phyloP scores from a whole-genome alignment of 371 early-diverging fungal genomes.

The Phascolomyces articulosus region DNA sequence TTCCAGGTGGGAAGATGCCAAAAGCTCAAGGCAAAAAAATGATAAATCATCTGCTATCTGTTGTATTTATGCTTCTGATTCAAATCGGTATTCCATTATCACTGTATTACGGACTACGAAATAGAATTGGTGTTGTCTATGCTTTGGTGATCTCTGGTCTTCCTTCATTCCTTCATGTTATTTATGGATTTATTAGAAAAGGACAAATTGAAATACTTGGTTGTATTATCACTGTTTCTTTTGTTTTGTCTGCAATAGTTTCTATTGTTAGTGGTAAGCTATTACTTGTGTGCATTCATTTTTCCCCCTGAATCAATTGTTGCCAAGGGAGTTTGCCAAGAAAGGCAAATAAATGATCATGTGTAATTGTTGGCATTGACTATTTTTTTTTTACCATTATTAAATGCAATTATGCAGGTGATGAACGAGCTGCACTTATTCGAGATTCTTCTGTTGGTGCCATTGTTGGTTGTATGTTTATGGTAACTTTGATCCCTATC shows the following conservation, averaged over 20 bases:
- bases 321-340: no score
- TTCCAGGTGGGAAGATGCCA: slow-evolving; percentile 4
- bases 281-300: no score
- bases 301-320: no score
- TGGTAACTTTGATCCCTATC: slow-evolving; percentile 46
- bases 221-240: slow-evolving; percentile 24
- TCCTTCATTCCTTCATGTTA: slow-evolving; percentile 40
- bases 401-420: no score
- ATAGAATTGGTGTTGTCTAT: slow-evolving; percentile 25
- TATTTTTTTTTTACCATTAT: no score
- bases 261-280: slow-evolving; percentile 35
- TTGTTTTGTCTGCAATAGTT: slow-evolving; percentile 42
- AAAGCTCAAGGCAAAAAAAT: neutral
- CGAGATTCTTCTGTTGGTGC: slow-evolving; percentile 47
- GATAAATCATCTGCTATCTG: neutral
- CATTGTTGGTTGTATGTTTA: slow-evolving; percentile 39
- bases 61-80: slow-evolving; percentile 23
- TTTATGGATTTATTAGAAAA: slow-evolving; percentile 24
- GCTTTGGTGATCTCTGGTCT: slow-evolving; percentile 49
- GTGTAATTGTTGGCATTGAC: no score
- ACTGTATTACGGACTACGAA: slow-evolving; percentile 38
- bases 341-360: no score
- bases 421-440: slow-evolving; percentile 43
- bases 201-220: slow-evolving; percentile 42
- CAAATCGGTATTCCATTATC: slow-evolving; percentile 19